Percentiles rank a stretch among this genome's conserved stretches.
These are phyloP conservation scores for Senna tora DNA, from an alignment of 306 rosid species.

Conservation along the genomic window DNA sequence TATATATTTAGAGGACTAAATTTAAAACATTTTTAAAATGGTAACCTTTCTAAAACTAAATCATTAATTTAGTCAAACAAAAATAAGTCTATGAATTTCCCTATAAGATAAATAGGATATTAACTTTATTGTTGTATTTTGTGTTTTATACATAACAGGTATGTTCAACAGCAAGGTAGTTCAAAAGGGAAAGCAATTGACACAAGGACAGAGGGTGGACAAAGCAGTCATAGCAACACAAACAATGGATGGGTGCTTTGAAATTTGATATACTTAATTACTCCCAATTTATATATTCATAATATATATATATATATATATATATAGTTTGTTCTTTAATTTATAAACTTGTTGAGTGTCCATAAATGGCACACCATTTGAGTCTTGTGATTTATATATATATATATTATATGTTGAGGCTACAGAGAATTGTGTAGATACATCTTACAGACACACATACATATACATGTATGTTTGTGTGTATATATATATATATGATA, in stretches of 20 bases:
- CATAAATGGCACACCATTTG: background rate
- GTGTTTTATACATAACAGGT: background rate
- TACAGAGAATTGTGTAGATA: too few relatives aligned
- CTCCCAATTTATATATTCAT: background rate
- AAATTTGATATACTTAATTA: background rate
- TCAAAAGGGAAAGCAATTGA: constrained; percentile 25
- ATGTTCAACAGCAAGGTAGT: constrained; percentile 10
- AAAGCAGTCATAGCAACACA: constrained; percentile 11
- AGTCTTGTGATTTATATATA: background rate
- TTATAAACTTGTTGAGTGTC: background rate
- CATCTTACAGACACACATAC: too few relatives aligned
- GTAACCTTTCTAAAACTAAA: too few relatives aligned
- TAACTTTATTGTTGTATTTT: background rate
- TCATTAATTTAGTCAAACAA: background rate
- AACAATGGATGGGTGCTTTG: constrained; percentile 30
- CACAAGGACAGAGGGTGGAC: background rate
- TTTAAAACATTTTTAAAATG: too few relatives aligned
- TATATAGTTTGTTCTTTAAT: background rate
- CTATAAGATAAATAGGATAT: background rate
- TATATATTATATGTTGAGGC: too few relatives aligned
- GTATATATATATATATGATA: too few relatives aligned
- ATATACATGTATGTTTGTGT: too few relatives aligned
- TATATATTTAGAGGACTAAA: too few relatives aligned
- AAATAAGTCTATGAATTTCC: background rate
- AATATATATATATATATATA: too few relatives aligned